Base-by-base conservation (phyloP, 345 rosid species). In the Populus deltoides region DNA sequence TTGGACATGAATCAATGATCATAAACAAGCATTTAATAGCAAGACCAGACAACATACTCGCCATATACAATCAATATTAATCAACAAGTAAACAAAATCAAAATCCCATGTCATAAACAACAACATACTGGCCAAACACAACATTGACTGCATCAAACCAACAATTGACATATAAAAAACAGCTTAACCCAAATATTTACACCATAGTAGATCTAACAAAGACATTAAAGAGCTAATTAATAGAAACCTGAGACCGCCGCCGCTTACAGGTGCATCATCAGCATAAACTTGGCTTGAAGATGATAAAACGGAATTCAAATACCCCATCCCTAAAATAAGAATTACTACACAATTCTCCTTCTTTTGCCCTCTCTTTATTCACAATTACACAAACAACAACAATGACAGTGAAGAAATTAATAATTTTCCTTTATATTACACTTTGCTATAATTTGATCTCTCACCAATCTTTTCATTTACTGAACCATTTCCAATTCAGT, bases 171-270 rank as follows among this genome's bases (percentile, higher is more conserved):
- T 41, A 41, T 41, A 41, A 9, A 41, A 39, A 41, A 41, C 0
- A 2, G 9, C 9, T 8, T 39, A 8, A 39, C 43, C 45, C 45
- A 41, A 9, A 41, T 41, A 41, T 41, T 39, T 41, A 9, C 11
- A 9, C 11, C 45, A 41, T 9, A 9, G 45, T 2, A 35, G 75
- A 83, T 72, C 81, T 75, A 76, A 71, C 31, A 11, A 75, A 62
- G 7, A 62, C 36, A 17, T 5, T 24, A 17, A 43, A 31, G 47
- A 68, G 25, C 49, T 27, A 5, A 29, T 73, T 66, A 38, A 57
- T 31, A 35, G n/a, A 4, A 77, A 96, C 99, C 99, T 96, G 80
- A 90, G 93, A 53, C 99, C 98, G 0, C 99, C 97, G 59, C 99
- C 99, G 80, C 93, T 90, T 22, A 89, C 97, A 31, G 94, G 98